Evolutionary conservation across 2,329 filamentous ascomycete species (phyloP).

Genomic region (Hypoxylon sp.): DNA sequence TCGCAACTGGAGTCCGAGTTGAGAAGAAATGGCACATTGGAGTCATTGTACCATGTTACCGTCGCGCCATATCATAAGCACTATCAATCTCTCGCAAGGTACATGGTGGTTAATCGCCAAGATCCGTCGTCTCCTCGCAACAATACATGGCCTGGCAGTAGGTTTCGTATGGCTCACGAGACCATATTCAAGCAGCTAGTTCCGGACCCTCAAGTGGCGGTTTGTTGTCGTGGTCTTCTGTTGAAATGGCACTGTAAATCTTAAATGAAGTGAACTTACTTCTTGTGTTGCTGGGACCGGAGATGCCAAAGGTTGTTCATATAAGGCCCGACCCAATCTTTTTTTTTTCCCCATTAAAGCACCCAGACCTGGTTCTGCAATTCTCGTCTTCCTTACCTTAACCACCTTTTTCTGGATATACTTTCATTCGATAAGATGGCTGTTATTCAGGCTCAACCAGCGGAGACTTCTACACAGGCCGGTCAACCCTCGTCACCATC

Average conservation of each 20-base stretch:
- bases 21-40: slow-evolving; percentile 7
- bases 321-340: slow-evolving; percentile 13
- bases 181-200: slow-evolving; percentile 14
- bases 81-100: neutral
- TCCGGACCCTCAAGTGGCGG: slow-evolving; percentile 27
- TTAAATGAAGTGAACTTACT: slow-evolving; percentile 30
- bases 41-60: slow-evolving; percentile 21
- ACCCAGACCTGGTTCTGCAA: slow-evolving; percentile 6
- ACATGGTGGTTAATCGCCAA: slow-evolving; percentile 6
- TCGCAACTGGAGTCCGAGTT: slow-evolving; percentile 34
- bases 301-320: slow-evolving; percentile 8
- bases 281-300: neutral
- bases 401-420: slow-evolving; percentile 8
- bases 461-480: slow-evolving; percentile 4
- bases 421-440: slow-evolving; percentile 5
- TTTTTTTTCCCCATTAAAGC: slow-evolving; percentile 14
- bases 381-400: neutral
- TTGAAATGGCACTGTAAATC: slow-evolving; percentile 17
- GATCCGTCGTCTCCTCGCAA: neutral
- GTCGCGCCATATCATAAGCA: slow-evolving; percentile 32
- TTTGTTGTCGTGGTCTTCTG: slow-evolving; percentile 2
- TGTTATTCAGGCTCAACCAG: neutral
- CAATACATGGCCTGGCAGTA: slow-evolving; percentile 1
- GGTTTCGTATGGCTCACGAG: slow-evolving; percentile 24
- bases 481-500: slow-evolving; percentile 1